Conservation (phyloP, 257 asterid species). For the Solanum chiquidenum region DNA sequence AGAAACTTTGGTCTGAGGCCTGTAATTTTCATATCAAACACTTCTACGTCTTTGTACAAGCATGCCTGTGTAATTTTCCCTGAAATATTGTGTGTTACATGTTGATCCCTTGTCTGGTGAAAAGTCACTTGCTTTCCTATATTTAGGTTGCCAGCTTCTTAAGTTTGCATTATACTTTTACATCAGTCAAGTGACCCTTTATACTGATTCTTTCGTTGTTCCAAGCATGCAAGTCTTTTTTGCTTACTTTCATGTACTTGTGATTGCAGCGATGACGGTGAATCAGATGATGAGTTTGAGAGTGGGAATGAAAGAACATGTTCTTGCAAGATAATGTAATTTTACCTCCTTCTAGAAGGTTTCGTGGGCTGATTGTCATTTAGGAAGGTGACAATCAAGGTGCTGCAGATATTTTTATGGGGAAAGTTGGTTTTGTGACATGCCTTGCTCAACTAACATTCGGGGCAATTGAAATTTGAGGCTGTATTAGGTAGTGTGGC, state of each 20-base stretch:
- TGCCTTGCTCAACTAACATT: background rate
- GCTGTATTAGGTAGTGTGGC: slow-evolving; percentile 1
- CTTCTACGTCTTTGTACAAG: background rate
- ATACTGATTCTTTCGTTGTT: background rate
- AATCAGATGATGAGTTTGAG: slow-evolving; percentile 68
- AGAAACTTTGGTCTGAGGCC: background rate
- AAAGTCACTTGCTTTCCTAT: background rate
- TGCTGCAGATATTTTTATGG: background rate
- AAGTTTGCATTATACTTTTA: background rate
- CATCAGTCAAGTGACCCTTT: background rate
- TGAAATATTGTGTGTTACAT: background rate
- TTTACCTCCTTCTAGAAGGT: background rate
- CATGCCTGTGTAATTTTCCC: background rate
- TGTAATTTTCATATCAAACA: background rate
- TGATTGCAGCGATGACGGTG: slow-evolving; percentile 58
- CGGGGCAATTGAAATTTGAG: background rate
- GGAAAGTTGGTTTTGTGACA: background rate
- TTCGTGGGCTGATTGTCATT: background rate
- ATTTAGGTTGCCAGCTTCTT: background rate
- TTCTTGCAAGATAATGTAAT: slow-evolving; percentile 79
- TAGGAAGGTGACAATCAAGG: background rate
- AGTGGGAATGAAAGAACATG: slow-evolving; percentile 46
- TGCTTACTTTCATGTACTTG: slow-evolving; percentile 12
- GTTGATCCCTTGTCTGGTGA: background rate
- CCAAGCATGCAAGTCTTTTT: background rate